These are phyloP conservation scores for Oidium heveae DNA, from an alignment of 2,329 filamentous ascomycete species.

Conservation along the genomic window DNA sequence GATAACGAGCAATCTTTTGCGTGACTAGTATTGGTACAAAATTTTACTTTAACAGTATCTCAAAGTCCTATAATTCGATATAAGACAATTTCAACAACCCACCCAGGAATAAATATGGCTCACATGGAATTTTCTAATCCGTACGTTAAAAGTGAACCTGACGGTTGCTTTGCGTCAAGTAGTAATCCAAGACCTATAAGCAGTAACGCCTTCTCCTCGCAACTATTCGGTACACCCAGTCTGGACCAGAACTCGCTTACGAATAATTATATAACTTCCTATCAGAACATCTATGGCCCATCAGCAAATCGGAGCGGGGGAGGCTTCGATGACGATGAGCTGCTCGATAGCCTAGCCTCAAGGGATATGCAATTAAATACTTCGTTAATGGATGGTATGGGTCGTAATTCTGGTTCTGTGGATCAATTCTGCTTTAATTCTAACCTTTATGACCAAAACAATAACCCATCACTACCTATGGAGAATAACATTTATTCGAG, in stretches of 20 bases:
- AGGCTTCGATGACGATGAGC: slow-evolving; percentile 68
- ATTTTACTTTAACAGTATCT: no score
- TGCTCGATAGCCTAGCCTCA: slow-evolving; percentile 46
- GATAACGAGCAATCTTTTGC: no score
- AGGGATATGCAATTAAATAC: slow-evolving; percentile 15
- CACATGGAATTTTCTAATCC: slow-evolving; percentile 19
- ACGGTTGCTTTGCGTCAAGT: slow-evolving; percentile 25
- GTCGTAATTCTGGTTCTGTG: slow-evolving; percentile 27
- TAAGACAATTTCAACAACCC: no score
- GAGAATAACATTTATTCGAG: slow-evolving; percentile 60
- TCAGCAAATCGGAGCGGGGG: slow-evolving; percentile 28
- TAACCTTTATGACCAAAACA: slow-evolving; percentile 30
- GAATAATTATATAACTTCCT: slow-evolving; percentile 27
- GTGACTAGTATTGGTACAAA: no score
- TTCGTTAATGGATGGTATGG: slow-evolving; percentile 24
- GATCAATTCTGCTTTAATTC: slow-evolving; percentile 29
- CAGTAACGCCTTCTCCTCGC: slow-evolving; percentile 18
- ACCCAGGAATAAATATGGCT: no score
- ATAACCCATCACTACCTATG: slow-evolving; percentile 28
- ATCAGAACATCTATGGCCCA: slow-evolving; percentile 32
- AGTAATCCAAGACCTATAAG: slow-evolving; percentile 13
- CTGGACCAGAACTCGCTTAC: slow-evolving; percentile 72
- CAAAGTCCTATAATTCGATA: no score
- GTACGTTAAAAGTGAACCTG: slow-evolving; percentile 43
- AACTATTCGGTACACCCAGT: slow-evolving; percentile 19